Base-by-base conservation (phyloP, 176 grass and related monocot genomes). In the Ensete ventricosum region DNA sequence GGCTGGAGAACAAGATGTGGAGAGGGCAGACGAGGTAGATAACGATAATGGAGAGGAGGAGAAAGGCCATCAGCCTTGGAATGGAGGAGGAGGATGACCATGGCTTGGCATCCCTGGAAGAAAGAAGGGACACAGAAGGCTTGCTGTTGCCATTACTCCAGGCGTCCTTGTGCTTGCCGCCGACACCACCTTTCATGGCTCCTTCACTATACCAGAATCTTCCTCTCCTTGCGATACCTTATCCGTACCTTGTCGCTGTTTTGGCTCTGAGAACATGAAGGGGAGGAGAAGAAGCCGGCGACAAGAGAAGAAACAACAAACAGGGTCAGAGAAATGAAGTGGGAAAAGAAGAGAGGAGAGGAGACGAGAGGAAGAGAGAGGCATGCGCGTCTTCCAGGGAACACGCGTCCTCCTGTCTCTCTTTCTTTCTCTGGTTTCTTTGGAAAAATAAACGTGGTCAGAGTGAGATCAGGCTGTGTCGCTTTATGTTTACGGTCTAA, bases 331-430 rank as follows among this genome's bases (percentile, higher is more conserved):
- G 69, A 52, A 52, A 2, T 2, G 8, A 5, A 27, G 72, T 55
- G 52, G 14, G 12, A 12, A 23, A 55, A 27, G 9, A 25, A 9
- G 12, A 55, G 22, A 23, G 51, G 52, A 9, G 21, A 6, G n/a
- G 4, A 13, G 16, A 53, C 14, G 69, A 52, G 67, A 12, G 12
- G 64, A 67, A 21, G 64, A 67, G 64, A 67, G 64, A 52, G 48
- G 68, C 68, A 51, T 71, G 68, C 68, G 2, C 8, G 9, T 71
- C 34, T 71, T 29, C 68, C 68, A 71, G 48, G 68, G 50, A 43
- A 43, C 50, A 34, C 68, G 14, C 68, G 20, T 20, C 43, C 19
- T 50, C 68, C 34, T 50, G 6, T 9, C 9, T 49, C 67, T 71
- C 43, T 52, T 17, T 49, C 67, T 50, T 14, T 13, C 9, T 9